Percentiles rank a stretch among this genome's conserved stretches.
phyloP scores from a whole-genome alignment of 2,329 filamentous ascomycete species.

The Pseudocercospora fijiensis region DNA sequence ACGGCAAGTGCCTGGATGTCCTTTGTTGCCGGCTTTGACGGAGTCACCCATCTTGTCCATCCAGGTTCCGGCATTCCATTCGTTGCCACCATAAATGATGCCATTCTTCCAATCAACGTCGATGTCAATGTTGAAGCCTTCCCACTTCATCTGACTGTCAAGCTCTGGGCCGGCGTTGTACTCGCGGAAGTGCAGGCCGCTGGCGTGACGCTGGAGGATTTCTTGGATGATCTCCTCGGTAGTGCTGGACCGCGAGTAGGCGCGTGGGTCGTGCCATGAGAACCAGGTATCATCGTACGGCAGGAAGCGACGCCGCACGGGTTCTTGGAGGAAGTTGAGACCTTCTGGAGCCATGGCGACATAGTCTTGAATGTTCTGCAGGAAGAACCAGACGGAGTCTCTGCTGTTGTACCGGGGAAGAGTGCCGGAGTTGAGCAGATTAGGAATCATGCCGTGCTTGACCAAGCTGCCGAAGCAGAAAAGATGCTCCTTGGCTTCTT shows the following conservation, averaged over 20 bases:
- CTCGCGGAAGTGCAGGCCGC: slow-evolving; percentile 87
- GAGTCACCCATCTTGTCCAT: slow-evolving; percentile 99
- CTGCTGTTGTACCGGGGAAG: slow-evolving; percentile 90
- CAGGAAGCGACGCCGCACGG: slow-evolving; percentile 79
- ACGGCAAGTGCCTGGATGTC: slow-evolving; percentile 90
- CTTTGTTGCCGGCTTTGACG: slow-evolving; percentile 83
- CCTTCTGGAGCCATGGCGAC: slow-evolving; percentile 78
- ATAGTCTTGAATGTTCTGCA: slow-evolving; percentile 95
- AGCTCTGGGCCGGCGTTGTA: slow-evolving; percentile 87
- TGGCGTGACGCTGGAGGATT: slow-evolving; percentile 85
- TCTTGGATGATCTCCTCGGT: slow-evolving; percentile 91
- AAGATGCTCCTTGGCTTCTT: slow-evolving; percentile 90
- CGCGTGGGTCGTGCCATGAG: slow-evolving; percentile 71
- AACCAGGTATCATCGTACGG: slow-evolving; percentile 98
- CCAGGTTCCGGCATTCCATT: slow-evolving; percentile 96
- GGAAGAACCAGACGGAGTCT: slow-evolving; percentile 96
- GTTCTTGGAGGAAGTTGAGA: slow-evolving; percentile 68
- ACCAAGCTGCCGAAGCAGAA: slow-evolving; percentile 90
- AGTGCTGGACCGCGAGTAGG: slow-evolving; percentile 80
- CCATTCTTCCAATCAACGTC: slow-evolving; percentile 88
- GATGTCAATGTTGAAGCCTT: slow-evolving; percentile 90
- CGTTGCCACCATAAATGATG: slow-evolving; percentile 90
- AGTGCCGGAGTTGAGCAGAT: slow-evolving; percentile 81
- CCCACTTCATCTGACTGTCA: slow-evolving; percentile 87
- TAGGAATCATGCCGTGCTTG: slow-evolving; percentile 98